Evolutionary conservation across 495 filamentous ascomycete genomes (phyloP), one percentile per base, ranked within the genome.

Genomic region (Aspergillus kassunensis): DNA sequence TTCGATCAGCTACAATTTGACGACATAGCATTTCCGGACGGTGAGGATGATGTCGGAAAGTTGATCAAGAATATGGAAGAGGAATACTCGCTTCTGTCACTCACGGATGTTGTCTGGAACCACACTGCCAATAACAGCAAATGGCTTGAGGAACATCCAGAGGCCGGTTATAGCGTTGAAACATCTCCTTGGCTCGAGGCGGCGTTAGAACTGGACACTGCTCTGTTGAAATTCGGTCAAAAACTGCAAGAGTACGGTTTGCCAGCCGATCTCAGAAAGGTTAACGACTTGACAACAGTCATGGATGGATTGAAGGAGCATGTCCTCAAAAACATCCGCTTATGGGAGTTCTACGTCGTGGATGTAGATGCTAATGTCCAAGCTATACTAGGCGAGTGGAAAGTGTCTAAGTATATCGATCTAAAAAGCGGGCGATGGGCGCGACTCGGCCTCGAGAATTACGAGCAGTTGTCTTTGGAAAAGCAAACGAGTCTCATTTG

Each of bases 71-170:
- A 80, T 64, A 87, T 99, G 82, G 89, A 95, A 64, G 81, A 86
- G 23, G 83, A 95, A 34, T 82, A 92, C 64, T 87, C 87, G 0
- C 72, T 99, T 41, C 76, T 97, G 39, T 90, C 88, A 55, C 66
- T 99, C 72, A 96, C 93, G 2, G 95, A 99, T 64, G 91, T 99
- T 41, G 95, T 99, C 20, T 92, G 90, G 82, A 99, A 99, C 57
- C 95, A 99, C 67, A 99, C 95, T 20, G 95, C 95, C 3, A 78
- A 96, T 67, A 96, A 97, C 67, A 96, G 87, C 69, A 80, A 85
- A 53, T 99, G 95, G 95, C 75, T 99, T 15, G 78, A 95, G 64
- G 86, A 90, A 49, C 91, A 99, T 58, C 95, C 95, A 2, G 95
- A 99, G 58, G 88, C 90, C 44, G 95, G 95, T 2, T 99, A 97